phyloP scores from a whole-genome alignment of 164 flowering plant species.

The Cinnamomum chago region DNA sequence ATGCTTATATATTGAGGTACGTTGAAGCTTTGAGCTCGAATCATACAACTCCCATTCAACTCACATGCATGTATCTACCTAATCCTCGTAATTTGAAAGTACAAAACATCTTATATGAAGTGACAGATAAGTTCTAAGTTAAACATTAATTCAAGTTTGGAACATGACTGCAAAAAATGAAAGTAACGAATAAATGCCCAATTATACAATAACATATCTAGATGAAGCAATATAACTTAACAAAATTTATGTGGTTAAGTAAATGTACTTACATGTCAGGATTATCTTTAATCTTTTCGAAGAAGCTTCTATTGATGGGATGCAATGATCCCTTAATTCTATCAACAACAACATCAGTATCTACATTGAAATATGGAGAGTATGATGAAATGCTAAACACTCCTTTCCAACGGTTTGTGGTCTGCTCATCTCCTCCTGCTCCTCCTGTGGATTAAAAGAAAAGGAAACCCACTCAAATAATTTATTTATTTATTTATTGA shows the following conservation, averaged over 20 bases:
- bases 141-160: no score
- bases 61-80: no score
- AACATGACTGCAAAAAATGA: background rate
- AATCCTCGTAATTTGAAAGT: no score
- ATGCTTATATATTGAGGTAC: no score
- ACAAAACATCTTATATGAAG: no score
- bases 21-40: no score
- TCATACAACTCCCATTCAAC: no score
- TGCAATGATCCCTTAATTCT: conserved; percentile 69
- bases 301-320: conserved; percentile 73
- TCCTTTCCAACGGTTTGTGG: conserved; percentile 71
- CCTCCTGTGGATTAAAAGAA: background rate
- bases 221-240: background rate
- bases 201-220: background rate
- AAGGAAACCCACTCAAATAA: background rate
- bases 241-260: background rate
- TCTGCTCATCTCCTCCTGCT: conserved; percentile 65
- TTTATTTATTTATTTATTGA: no score
- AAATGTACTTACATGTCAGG: conserved; percentile 84
- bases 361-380: conserved; percentile 88
- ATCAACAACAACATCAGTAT: conserved; percentile 77
- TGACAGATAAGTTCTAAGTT: no score
- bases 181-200: background rate
- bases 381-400: conserved; percentile 74
- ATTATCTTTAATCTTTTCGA: conserved; percentile 81